Percentiles rank a stretch among this genome's conserved stretches.
These are phyloP conservation scores for Berberis vulgaris DNA, from an alignment of 164 flowering plant species.

Conservation along the genomic window DNA sequence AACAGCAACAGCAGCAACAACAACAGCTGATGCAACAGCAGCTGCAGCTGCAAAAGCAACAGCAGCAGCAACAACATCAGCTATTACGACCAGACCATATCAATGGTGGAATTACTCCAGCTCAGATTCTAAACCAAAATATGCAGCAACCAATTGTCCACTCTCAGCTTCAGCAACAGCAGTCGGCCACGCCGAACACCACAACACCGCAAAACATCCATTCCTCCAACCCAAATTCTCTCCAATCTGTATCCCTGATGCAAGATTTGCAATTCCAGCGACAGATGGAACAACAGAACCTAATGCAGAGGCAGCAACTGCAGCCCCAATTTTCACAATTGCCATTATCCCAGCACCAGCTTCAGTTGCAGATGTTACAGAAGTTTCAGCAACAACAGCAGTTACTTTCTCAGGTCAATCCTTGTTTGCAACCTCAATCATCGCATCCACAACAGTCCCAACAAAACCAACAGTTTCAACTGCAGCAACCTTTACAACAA, in stretches of 20 bases:
- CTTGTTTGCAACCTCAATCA: conserved; percentile 37
- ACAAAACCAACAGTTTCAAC: conserved; percentile 36
- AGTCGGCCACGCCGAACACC: background rate
- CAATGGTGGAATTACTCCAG: too few species aligned
- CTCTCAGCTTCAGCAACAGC: conserved; percentile 23
- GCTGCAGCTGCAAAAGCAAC: conserved; percentile 36
- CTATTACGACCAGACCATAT: conserved; percentile 7
- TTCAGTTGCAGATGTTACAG: conserved; percentile 66
- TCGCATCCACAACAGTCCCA: conserved; percentile 29
- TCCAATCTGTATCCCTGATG: too few species aligned
- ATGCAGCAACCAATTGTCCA: too few species aligned
- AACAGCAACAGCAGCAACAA: conserved; percentile 36
- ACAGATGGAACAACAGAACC: conserved; percentile 41
- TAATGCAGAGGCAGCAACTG: conserved; percentile 26
- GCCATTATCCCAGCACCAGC: conserved; percentile 54
- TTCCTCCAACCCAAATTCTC: too few species aligned
- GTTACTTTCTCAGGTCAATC: conserved; percentile 51
- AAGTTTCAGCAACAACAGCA: conserved; percentile 80
- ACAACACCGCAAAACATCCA: too few species aligned
- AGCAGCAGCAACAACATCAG: conserved; percentile 22
- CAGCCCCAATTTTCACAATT: conserved; percentile 48
- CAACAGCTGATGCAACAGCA: conserved; percentile 44
- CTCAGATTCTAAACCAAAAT: too few species aligned
- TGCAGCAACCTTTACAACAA: conserved; percentile 36
- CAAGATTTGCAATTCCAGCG: conserved; percentile 11